Base-by-base conservation (phyloP, 179 eudicot species). In the Spergularia azorica region DNA sequence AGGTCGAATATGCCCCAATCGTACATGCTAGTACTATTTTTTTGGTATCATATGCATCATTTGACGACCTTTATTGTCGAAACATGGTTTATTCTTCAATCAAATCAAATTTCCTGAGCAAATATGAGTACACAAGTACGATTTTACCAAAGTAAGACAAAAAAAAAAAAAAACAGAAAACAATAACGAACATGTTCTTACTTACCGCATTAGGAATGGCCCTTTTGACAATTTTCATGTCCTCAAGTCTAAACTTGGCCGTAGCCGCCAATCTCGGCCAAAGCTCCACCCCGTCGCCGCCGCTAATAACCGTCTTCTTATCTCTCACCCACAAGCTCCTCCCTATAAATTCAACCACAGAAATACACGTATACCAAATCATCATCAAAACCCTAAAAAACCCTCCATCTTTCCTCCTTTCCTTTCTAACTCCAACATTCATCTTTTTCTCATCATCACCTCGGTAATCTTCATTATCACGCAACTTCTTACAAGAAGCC, bases 261-360 rank as follows among this genome's bases (percentile, higher is more conserved):
- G 95, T 89, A 2, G 83, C 93, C 52, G 83, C 73, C 83, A 67
- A 80, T 83, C 94, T 77, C 9, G 94, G 94, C 94, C 97, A 91
- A 9, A 88, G 77, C 86, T 91, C 93, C 84, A 91, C 98, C 74
- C 97, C 92, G 4, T 79, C 91, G 0, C 98, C 95, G 43, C 98
- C 98, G 38, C 90, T 89, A 11, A 93, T 17, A 55, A 82, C 85
- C 51, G 90, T 88, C 82, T 77, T 70, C 79, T 70, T 70, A 58
- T 93, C 98, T n/a, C 26, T 79, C 63, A 83, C 70, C 93, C 94
- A 89, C 74, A 89, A 64, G 59, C 52, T 18, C 74, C 92, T 85
- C 83, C 86, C 36, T 10, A 63, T 12, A 60, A 85, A 81, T 76
- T 81, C 83, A 14, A 88, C 4, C n/a, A 74, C 72, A 73, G 60